Evolutionary conservation across 2,329 filamentous ascomycete genomes (phyloP), one percentile per base, ranked within the genome.

Genomic region (Phoma sp.): DNA sequence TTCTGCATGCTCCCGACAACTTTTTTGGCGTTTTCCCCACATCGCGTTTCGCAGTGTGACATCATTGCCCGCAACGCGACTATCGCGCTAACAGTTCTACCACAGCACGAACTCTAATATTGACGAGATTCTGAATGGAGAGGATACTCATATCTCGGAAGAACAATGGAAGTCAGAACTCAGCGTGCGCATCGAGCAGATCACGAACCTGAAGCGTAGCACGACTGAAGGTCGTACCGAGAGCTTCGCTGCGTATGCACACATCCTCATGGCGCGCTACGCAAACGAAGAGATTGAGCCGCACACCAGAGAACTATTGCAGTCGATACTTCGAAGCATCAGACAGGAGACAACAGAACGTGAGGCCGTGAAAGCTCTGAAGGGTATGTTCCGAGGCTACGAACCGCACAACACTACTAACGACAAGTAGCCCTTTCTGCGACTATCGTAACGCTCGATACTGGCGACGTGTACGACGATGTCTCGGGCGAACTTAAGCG

Each of bases 201-300:
- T 96, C 25, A 80, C 88, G 49, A 86, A 90, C 63, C 87, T 90
- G 65, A 96, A 96, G 80, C 86, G 88, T 61, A 91, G 88, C 74
- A 91, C 87, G 61, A 84, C 82, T 23, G 84, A 89, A 58, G 85
- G 86, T 22, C 85, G 91, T 47, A 88, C 91, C 65, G 80, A 84
- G 36, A 83, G 82, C 27, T 77, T 92, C 43, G 78, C 78, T 39
- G 80, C 79, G 1, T 91, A 88, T 70, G 81, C 83, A 36, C 83
- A 87, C 46, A 80, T 90, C 18, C 73, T 93, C 46, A 89, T 88
- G 58, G 82, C 84, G 40, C 86, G 89, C 64, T 91, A 84, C 69
- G 84, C 87, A 47, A 80, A 85, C 59, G 82, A 86, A 47, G 78
- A 88, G 62, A 79, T 92, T 14, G 82, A 85, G 55, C 71, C 74